Base-by-base conservation (phyloP, 495 filamentous ascomycete genomes). In the Cladorrhinum samala region DNA sequence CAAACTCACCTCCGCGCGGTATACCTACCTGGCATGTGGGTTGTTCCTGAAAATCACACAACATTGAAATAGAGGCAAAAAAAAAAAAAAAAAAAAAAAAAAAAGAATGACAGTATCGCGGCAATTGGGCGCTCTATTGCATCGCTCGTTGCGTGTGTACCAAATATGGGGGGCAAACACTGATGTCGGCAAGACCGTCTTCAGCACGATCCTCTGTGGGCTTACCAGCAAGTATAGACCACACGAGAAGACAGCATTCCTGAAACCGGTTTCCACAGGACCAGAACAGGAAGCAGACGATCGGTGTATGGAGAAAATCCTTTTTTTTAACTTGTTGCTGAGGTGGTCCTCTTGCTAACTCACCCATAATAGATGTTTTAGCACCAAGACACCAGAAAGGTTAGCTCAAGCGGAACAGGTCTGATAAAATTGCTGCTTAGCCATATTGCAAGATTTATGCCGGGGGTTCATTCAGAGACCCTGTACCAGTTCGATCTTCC, bases 81-180 rank as follows among this genome's bases (percentile, higher is more conserved):
- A 44, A 33, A 30, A n/a, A 20, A 27, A 14, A 21, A 25, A 11
- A 13, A 38, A 1, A 2, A 8, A 37, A 25, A 11, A 6, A 11
- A 37, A 16, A 8, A 24, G 17, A 16, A 46, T 53, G 42, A 30
- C 30, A 5, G 17, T 54, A 16, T 21, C 46, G 21, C 46, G 57
- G 46, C 64, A 58, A 24, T 55, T 66, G 16, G 61, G 65, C 21
- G 69, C 77, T 3, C 61, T 71, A 23, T 76, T 89, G 21, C 86
- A 82, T 77, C 82, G 77, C 49, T 77, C 75, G 2, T 71, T 88
- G 41, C 77, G 80, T 49, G 74, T 77, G 11, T 77, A 83, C 51
- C 86, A 90, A 60, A 73, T 91, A 18, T 91, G 86, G 54, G 87
- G 87, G 3, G 86, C 87, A 25, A 90, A 91, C 59, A 91, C 87